A percentile compares a stretch with the other conserved stretches of the same genome.
These are phyloP conservation scores for Cicer yamashitae DNA, from an alignment of 306 rosid species.

Conservation along the genomic window DNA sequence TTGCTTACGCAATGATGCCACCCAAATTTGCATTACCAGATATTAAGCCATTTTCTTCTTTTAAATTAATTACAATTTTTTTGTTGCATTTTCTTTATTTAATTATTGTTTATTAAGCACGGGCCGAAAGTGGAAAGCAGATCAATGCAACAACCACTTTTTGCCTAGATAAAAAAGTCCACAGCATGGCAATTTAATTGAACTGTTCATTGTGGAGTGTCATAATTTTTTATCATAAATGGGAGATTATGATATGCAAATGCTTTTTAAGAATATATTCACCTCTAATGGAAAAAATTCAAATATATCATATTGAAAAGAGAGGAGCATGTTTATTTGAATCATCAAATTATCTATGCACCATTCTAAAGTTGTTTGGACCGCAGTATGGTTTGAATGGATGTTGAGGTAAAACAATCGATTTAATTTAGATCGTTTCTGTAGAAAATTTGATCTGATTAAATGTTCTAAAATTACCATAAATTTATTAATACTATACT, in stretches of 20 bases:
- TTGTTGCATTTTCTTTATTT: background rate
- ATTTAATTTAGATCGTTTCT: no score
- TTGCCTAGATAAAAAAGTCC: conserved; percentile 6
- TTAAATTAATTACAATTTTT: background rate
- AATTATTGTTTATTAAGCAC: conserved; percentile 11
- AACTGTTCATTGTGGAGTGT: background rate
- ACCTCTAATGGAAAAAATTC: no score
- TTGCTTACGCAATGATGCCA: background rate
- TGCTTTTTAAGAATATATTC: background rate
- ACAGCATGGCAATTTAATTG: background rate
- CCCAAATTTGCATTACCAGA: background rate
- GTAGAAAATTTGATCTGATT: no score
- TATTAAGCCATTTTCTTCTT: no score
- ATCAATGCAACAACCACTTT: conserved; percentile 34
- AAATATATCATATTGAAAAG: no score
- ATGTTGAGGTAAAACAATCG: no score
- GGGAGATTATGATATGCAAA: background rate
- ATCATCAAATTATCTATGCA: no score
- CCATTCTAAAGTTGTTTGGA: no score
- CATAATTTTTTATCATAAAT: conserved; percentile 15
- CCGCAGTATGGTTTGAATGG: no score
- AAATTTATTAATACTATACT: no score
- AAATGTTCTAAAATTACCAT: no score
- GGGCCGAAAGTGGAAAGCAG: conserved; percentile 44
- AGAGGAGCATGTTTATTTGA: no score